These are phyloP conservation scores for Naganishia liquefaciens DNA, from an alignment of 1,284 basidiomycete genomes.

Conservation along the genomic window DNA sequence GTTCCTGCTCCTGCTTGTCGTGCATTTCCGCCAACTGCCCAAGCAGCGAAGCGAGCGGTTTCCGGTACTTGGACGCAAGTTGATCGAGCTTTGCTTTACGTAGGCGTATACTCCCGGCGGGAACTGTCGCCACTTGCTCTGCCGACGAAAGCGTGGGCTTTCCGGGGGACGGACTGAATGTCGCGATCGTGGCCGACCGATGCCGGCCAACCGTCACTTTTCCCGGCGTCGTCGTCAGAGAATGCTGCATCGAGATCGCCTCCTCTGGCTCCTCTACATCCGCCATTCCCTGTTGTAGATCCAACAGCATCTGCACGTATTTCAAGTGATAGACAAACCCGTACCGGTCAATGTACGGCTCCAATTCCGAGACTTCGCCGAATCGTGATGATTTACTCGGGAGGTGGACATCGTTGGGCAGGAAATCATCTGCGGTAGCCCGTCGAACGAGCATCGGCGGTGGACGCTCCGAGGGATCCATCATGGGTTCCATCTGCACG, in stretches of 20 bases:
- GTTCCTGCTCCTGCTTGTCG: slow-evolving; percentile 72
- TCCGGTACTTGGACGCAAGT: slow-evolving; percentile 53
- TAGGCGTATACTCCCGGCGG: slow-evolving; percentile 32
- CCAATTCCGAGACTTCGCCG: slow-evolving; percentile 63
- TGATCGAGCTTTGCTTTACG: slow-evolving; percentile 33
- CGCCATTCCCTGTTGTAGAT: slow-evolving; percentile 57
- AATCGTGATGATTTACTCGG: slow-evolving; percentile 57
- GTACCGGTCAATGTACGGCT: slow-evolving; percentile 80
- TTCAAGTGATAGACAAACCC: slow-evolving; percentile 90
- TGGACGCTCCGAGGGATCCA: slow-evolving; percentile 78
- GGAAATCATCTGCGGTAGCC: slow-evolving; percentile 48
- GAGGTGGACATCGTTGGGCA: slow-evolving; percentile 39
- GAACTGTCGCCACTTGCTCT: slow-evolving; percentile 49
- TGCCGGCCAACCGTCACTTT: slow-evolving; percentile 34
- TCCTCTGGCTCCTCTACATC: slow-evolving; percentile 41
- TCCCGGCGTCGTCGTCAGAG: slow-evolving; percentile 9
- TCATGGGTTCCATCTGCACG: slow-evolving; percentile 87
- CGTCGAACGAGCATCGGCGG: slow-evolving; percentile 61
- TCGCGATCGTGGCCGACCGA: slow-evolving; percentile 40
- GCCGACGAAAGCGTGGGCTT: slow-evolving; percentile 47
- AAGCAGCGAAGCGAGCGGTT: slow-evolving; percentile 74
- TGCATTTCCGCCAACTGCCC: slow-evolving; percentile 82
- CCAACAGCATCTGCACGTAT: slow-evolving; percentile 73
- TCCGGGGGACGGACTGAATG: slow-evolving; percentile 47
- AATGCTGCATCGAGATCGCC: slow-evolving; percentile 43